Evolutionary conservation across 306 rosid genomes (phyloP).

Genomic region (Argentina anserina): DNA sequence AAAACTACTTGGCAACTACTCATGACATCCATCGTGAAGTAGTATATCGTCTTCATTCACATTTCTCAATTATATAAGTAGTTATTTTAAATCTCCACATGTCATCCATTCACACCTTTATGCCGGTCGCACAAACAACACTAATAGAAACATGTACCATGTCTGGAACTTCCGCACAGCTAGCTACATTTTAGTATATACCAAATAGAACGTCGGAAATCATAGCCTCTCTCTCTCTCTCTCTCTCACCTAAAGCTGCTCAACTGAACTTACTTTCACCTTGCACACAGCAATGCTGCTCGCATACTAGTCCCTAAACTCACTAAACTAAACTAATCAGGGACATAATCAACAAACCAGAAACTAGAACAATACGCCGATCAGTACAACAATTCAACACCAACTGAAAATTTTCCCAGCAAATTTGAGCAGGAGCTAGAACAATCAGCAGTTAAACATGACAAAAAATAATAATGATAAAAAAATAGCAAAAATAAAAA

Average conservation of each 20-base stretch:
- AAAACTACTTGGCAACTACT: not conserved
- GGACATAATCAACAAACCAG: not conserved
- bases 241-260: not conserved
- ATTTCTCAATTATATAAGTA: too few species aligned
- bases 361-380: not conserved
- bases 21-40: not conserved
- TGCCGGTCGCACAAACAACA: not conserved
- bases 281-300: not conserved
- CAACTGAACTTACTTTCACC: not conserved
- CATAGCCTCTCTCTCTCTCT: not conserved
- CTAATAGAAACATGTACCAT: not conserved
- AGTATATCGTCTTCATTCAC: not conserved
- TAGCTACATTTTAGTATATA: not conserved
- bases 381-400: not conserved
- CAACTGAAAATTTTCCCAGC: not conserved
- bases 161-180: not conserved
- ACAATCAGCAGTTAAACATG: not conserved
- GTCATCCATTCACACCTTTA: not conserved
- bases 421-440: conserved; percentile 4
- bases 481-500: not conserved
- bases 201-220: not conserved
- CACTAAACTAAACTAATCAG: not conserved
- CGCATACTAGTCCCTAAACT: not conserved
- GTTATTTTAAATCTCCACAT: too few species aligned
- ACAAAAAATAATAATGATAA: not conserved